Conservation (phyloP, 768 basidiomycete genomes). For the Mrakia hoshinonis region DNA sequence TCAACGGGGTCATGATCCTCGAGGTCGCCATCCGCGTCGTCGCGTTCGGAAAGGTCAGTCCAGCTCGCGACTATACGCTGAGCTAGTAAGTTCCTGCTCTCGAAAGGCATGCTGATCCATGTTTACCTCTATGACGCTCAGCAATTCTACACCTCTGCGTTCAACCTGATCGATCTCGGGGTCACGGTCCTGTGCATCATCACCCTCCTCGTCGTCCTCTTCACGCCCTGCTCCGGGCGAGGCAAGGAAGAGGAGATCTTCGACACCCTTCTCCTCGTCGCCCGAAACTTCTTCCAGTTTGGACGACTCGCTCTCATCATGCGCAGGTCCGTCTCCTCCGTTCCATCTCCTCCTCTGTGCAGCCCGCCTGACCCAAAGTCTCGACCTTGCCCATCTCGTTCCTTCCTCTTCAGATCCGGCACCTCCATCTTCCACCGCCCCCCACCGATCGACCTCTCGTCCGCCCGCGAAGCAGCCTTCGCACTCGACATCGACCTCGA, state of each 20-base stretch:
- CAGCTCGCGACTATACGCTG: not conserved
- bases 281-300: conserved; percentile 53
- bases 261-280: conserved; percentile 83
- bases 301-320: conserved; percentile 83
- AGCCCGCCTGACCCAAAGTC: not conserved
- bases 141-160: conserved; percentile 93
- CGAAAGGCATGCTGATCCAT: not conserved
- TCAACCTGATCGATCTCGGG: conserved; percentile 79
- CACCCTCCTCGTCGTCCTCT: conserved; percentile 76
- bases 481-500: conserved; percentile 43
- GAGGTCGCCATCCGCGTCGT: conserved; percentile 87
- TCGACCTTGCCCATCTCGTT: not conserved
- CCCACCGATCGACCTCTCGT: conserved; percentile 43
- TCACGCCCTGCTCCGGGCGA: conserved; percentile 62
- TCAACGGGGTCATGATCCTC: conserved; percentile 79
- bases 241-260: conserved; percentile 71
- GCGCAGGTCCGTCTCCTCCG: conserved; percentile 55
- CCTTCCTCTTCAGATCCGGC: conserved; percentile 39
- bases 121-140: conserved; percentile 36
- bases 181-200: conserved; percentile 82
- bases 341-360: not conserved
- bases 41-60: conserved; percentile 79
- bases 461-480: conserved; percentile 41
- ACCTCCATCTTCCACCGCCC: conserved; percentile 42
- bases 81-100: conserved; percentile 11